Evolutionary conservation across 2,329 filamentous ascomycete species (phyloP).

Genomic region (Colletotrichum neosansevieriae): DNA sequence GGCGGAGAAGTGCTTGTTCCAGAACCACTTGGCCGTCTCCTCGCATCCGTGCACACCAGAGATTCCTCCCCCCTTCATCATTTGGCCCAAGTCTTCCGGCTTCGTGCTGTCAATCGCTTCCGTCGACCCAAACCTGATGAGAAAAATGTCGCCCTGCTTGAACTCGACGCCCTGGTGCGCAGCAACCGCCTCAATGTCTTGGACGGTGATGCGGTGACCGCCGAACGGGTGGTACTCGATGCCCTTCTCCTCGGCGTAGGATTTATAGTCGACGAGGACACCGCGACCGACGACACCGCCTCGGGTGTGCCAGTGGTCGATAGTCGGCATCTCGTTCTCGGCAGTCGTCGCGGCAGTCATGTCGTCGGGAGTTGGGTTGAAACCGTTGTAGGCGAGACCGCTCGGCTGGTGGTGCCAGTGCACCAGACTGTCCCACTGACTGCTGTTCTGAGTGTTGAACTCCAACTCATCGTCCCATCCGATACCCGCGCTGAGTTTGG

Average conservation of each 20-base stretch:
- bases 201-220: too few relatives aligned
- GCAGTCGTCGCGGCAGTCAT: conserved; percentile 47
- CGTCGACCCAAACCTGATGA: too few relatives aligned
- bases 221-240: conserved; percentile 55
- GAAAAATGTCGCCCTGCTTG: too few relatives aligned
- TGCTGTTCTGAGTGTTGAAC: conserved; percentile 68
- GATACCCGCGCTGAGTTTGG: conserved; percentile 44
- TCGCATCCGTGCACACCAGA: too few relatives aligned
- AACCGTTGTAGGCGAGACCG: conserved; percentile 63
- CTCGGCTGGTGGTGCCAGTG: conserved; percentile 60
- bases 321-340: conserved; percentile 49
- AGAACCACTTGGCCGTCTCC: too few relatives aligned
- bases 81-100: too few relatives aligned
- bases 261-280: conserved; percentile 67
- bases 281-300: conserved; percentile 67
- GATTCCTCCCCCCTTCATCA: too few relatives aligned
- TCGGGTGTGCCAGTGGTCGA: conserved; percentile 63
- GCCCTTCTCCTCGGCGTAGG: conserved; percentile 62
- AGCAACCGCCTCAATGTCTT: too few relatives aligned
- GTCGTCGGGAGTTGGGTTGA: conserved; percentile 51
- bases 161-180: too few relatives aligned
- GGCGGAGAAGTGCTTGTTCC: too few relatives aligned
- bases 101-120: too few relatives aligned
- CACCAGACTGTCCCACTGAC: conserved; percentile 68
- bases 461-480: conserved; percentile 63